Evolutionary conservation across 345 rosid species (phyloP).

Genomic region (Stellera chamaejasme): DNA sequence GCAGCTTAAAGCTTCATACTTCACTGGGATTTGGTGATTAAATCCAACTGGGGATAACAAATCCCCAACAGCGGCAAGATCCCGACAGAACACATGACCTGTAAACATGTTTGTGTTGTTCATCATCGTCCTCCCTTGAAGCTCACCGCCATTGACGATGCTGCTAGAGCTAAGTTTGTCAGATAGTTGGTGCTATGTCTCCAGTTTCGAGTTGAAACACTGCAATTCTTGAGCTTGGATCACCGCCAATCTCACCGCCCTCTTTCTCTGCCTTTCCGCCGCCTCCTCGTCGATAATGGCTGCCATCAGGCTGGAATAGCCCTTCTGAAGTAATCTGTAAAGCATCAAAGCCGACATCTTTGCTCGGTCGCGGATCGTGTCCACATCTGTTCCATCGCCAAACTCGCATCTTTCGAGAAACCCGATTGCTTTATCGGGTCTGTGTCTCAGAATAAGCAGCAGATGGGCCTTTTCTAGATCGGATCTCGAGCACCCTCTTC

Average conservation of each 20-base stretch:
- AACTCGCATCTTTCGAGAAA: constrained; percentile 82
- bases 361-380: constrained; percentile 64
- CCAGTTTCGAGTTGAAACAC: constrained; percentile 13
- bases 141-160: constrained; percentile 14
- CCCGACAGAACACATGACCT: constrained; percentile 83
- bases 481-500: constrained; percentile 82
- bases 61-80: constrained; percentile 70
- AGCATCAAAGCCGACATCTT: constrained; percentile 78
- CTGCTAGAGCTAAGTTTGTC: constrained; percentile 8
- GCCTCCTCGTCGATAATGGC: constrained; percentile 62
- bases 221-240: constrained; percentile 34
- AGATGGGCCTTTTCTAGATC: constrained; percentile 88
- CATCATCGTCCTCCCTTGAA: constrained; percentile 13
- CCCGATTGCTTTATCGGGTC: constrained; percentile 65
- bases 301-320: constrained; percentile 50
- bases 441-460: constrained; percentile 61
- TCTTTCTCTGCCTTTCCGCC: constrained; percentile 51
- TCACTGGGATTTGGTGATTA: constrained; percentile 68
- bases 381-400: constrained; percentile 53
- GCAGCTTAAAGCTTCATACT: constrained; percentile 84
- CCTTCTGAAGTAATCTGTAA: constrained; percentile 77
- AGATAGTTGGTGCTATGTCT: constrained; percentile 17
- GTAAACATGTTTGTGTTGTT: constrained; percentile 45
- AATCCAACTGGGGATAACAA: constrained; percentile 69
- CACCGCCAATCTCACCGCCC: constrained; percentile 34